These are phyloP conservation scores for Corniculantispora saksenae DNA, from an alignment of 2,329 filamentous ascomycete species.

Conservation along the genomic window DNA sequence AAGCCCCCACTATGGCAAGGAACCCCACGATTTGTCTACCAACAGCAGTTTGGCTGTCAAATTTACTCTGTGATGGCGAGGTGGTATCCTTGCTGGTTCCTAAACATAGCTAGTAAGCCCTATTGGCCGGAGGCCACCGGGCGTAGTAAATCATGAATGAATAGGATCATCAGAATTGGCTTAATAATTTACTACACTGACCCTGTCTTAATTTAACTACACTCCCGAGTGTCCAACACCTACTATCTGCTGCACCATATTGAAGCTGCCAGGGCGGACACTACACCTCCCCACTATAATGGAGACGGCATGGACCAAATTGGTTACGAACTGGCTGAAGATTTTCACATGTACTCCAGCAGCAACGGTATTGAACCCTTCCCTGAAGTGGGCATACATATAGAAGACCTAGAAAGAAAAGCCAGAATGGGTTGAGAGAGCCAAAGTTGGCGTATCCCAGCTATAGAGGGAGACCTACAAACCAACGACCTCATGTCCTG, in stretches of 20 bases:
- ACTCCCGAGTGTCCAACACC: too few species aligned
- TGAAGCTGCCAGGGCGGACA: constrained; percentile 12
- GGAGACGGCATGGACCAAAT: constrained; percentile 19
- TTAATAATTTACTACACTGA: too few species aligned
- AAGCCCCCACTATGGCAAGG: too few species aligned
- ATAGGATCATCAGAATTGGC: too few species aligned
- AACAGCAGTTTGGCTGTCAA: too few species aligned
- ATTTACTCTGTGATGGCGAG: too few species aligned
- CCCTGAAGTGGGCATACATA: constrained; percentile 13
- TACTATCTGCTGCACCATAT: constrained; percentile 17
- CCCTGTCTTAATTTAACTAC: too few species aligned
- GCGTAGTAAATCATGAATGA: too few species aligned
- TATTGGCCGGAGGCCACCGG: too few species aligned
- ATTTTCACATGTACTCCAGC: background rate
- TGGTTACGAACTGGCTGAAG: constrained; percentile 4
- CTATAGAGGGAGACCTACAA: constrained; percentile 6
- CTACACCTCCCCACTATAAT: constrained; percentile 15
- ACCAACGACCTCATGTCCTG: background rate
- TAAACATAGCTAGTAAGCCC: too few species aligned
- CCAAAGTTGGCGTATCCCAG: background rate
- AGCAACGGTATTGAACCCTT: constrained; percentile 5
- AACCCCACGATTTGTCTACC: too few species aligned
- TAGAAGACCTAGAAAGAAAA: constrained; percentile 8
- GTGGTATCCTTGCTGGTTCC: too few species aligned
- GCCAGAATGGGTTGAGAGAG: constrained; percentile 2